These are phyloP conservation scores for Fusarium stilboides DNA, from an alignment of 2,329 filamentous ascomycete genomes.

Conservation along the genomic window DNA sequence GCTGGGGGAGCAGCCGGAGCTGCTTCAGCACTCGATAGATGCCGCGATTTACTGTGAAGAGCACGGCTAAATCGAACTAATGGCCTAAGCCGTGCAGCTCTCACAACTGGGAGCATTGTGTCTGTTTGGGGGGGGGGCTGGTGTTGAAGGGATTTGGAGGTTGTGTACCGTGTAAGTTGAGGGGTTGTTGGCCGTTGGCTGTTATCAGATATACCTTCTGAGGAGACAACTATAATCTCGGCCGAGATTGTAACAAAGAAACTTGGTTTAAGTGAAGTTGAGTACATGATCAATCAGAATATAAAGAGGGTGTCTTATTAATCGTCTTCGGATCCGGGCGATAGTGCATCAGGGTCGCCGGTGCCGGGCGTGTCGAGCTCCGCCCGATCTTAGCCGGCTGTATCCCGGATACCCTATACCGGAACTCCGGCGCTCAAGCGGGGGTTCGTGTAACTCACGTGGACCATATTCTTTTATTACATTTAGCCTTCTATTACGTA, in stretches of 20 bases:
- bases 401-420: constrained; percentile 47
- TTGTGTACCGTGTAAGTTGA: constrained; percentile 28
- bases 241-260: not conserved
- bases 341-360: constrained; percentile 41
- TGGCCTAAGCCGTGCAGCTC: constrained; percentile 40
- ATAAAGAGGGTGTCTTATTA: constrained; percentile 34
- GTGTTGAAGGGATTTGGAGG: not conserved
- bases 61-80: constrained; percentile 22
- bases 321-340: constrained; percentile 36
- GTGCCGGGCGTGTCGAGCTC: constrained; percentile 42
- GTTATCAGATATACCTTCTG: not conserved
- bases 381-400: constrained; percentile 48
- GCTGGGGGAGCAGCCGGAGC: constrained; percentile 46
- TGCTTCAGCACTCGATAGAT: constrained; percentile 46
- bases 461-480: constrained; percentile 15
- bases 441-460: constrained; percentile 36
- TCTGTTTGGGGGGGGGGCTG: not conserved
- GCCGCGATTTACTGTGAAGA: constrained; percentile 39
- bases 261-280: not conserved
- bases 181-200: not conserved
- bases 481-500: constrained; percentile 37
- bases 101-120: constrained; percentile 44
- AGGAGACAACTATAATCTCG: not conserved
- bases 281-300: constrained; percentile 1
- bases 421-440: constrained; percentile 27